These are phyloP conservation scores for Gaeumannomyces tritici DNA, from an alignment of 2,329 filamentous ascomycete genomes.

Conservation along the genomic window DNA sequence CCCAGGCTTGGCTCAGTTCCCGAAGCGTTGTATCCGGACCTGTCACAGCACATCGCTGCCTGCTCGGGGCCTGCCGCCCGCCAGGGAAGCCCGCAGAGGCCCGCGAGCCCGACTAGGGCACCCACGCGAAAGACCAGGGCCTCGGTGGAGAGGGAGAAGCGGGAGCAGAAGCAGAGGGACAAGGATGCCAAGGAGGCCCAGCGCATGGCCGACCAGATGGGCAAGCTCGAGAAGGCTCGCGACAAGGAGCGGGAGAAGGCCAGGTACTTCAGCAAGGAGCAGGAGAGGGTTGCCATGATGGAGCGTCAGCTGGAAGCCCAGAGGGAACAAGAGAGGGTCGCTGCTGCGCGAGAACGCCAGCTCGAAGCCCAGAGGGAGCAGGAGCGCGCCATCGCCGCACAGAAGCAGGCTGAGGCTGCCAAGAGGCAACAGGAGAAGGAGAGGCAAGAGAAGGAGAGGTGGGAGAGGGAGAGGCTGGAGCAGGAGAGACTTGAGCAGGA, in stretches of 20 bases:
- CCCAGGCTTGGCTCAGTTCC: conserved; percentile 17
- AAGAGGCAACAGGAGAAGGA: not conserved
- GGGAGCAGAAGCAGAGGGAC: conserved; percentile 52
- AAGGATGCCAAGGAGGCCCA: conserved; percentile 51
- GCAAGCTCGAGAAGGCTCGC: conserved; percentile 58
- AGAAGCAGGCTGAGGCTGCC: conserved; percentile 10
- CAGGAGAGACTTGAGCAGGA: conserved; percentile 6
- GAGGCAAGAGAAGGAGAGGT: conserved; percentile 11
- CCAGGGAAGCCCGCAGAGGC: conserved; percentile 14
- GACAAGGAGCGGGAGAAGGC: conserved; percentile 64
- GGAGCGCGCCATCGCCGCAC: conserved; percentile 20
- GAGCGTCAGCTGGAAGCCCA: conserved; percentile 38
- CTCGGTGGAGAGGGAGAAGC: conserved; percentile 49
- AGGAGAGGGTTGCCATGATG: conserved; percentile 40
- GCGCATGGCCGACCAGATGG: conserved; percentile 48
- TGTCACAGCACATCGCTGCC: conserved; percentile 26
- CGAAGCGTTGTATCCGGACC: conserved; percentile 33
- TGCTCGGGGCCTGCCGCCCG: conserved; percentile 12
- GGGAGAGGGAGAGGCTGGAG: conserved; percentile 13
- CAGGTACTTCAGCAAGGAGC: conserved; percentile 45
- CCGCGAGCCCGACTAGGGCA: conserved; percentile 32
- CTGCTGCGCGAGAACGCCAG: conserved; percentile 23
- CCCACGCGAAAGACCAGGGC: conserved; percentile 42
- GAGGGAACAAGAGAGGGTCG: conserved; percentile 36
- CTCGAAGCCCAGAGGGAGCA: conserved; percentile 43